Evolutionary conservation across 768 basidiomycete genomes (phyloP).

Genomic region (Galerina marginata): DNA sequence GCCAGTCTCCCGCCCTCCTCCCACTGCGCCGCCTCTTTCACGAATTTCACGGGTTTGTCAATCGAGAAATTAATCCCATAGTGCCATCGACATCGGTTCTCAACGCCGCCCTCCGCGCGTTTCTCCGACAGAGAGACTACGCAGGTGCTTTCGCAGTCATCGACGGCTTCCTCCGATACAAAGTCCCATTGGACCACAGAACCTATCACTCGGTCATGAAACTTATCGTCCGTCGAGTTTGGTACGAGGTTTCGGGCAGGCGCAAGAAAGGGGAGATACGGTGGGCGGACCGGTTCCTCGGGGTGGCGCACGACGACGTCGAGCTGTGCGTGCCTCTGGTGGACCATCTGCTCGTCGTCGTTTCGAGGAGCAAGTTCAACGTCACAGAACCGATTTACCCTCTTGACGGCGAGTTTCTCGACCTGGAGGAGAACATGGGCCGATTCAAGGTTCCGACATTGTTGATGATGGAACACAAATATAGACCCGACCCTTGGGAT

Average conservation of each 20-base stretch:
- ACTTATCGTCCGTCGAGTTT: conserved; percentile 37
- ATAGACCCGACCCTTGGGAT: background rate
- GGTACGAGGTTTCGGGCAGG: conserved; percentile 25
- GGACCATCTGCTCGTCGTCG: conserved; percentile 8
- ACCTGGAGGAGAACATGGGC: background rate
- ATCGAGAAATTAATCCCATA: conserved; percentile 20
- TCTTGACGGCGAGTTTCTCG: background rate
- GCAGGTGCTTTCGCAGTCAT: conserved; percentile 49
- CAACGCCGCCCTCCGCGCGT: conserved; percentile 48
- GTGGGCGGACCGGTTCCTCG: conserved; percentile 36
- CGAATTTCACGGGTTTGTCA: conserved; percentile 44
- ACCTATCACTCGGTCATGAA: conserved; percentile 48
- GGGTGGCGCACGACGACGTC: conserved; percentile 12
- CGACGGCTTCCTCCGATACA: conserved; percentile 32
- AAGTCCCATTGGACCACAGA: conserved; percentile 36
- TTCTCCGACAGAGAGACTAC: conserved; percentile 51
- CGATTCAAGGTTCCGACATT: conserved; percentile 12
- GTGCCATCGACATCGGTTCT: conserved; percentile 40
- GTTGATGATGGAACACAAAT: conserved; percentile 12
- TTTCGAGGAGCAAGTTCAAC: conserved; percentile 12
- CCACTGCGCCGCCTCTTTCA: conserved; percentile 48
- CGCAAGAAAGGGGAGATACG: conserved; percentile 11
- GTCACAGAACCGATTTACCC: conserved; percentile 10
- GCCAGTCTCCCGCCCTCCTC: conserved; percentile 26
- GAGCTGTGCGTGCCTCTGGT: conserved; percentile 12